A percentile compares a stretch with the other conserved stretches of the same genome.
Evolutionary conservation across 371 early-diverging fungal genomes (phyloP).

Genomic region (Circinella umbellata): DNA sequence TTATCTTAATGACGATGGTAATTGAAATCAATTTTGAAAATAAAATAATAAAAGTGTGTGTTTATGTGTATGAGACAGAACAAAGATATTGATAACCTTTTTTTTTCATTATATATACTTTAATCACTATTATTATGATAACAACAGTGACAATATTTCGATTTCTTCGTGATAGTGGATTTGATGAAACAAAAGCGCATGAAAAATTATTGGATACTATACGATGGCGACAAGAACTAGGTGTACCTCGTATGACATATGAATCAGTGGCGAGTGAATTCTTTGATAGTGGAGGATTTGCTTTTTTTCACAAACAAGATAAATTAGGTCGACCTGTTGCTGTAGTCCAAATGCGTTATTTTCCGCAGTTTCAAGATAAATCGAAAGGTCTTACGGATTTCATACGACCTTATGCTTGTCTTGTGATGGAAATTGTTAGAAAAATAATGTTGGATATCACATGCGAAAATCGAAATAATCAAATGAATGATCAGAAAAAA

Average conservation of each 20-base stretch:
- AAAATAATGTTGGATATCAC: conserved; percentile 43
- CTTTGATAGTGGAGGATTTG: conserved; percentile 34
- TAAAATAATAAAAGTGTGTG: not conserved
- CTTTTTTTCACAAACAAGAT: conserved; percentile 51
- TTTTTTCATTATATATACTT: no score
- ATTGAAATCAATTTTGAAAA: not conserved
- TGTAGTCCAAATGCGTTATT: conserved; percentile 46
- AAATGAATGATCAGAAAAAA: conserved; percentile 15
- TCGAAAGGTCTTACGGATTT: conserved; percentile 32
- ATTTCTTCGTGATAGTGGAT: conserved; percentile 21
- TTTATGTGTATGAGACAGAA: not conserved
- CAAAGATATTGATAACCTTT: not conserved
- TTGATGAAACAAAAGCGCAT: conserved; percentile 19
- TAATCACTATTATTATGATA: not conserved
- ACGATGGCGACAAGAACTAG: conserved; percentile 41
- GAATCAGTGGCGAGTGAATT: conserved; percentile 36
- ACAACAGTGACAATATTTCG: conserved; percentile 33
- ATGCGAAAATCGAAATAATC: conserved; percentile 10
- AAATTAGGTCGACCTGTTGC: conserved; percentile 46
- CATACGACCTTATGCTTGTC: conserved; percentile 41
- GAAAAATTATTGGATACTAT: conserved; percentile 42
- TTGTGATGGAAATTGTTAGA: conserved; percentile 52
- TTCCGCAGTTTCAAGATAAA: conserved; percentile 44
- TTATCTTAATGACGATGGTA: conserved; percentile 39
- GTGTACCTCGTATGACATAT: conserved; percentile 31